Conservation (phyloP, 2,329 filamentous ascomycete species). For the Ascochyta lentis region DNA sequence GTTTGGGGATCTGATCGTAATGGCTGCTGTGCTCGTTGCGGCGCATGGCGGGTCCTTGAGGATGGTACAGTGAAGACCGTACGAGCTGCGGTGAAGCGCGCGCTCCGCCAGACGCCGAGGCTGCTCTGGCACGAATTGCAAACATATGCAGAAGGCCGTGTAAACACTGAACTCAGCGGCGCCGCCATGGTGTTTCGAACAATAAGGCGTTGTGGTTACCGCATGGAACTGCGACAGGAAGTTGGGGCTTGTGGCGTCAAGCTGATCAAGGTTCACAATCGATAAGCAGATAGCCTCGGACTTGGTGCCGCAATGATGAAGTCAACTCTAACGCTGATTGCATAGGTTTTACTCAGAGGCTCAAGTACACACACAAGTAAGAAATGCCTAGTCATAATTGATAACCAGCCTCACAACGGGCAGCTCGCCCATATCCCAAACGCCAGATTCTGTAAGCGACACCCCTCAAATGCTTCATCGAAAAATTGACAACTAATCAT, state of each 20-base stretch:
- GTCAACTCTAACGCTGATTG: neutral
- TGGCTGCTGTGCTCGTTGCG: neutral
- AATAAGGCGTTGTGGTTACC: neutral
- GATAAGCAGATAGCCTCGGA: slow-evolving; percentile 12
- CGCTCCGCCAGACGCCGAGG: slow-evolving; percentile 4
- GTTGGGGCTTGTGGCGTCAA: slow-evolving; percentile 22
- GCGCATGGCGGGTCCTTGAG: neutral
- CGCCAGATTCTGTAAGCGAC: neutral
- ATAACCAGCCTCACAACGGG: slow-evolving; percentile 5
- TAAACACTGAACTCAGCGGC: neutral
- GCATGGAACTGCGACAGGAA: slow-evolving; percentile 20
- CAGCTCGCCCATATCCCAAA: neutral
- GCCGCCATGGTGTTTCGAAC: neutral
- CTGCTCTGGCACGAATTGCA: slow-evolving; percentile 31
- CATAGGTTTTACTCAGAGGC: neutral
- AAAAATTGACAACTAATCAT: slow-evolving; percentile 31
- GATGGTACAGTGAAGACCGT: slow-evolving; percentile 20
- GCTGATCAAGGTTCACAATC: slow-evolving; percentile 16
- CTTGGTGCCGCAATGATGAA: neutral
- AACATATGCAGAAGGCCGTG: slow-evolving; percentile 19
- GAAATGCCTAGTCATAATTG: slow-evolving; percentile 8
- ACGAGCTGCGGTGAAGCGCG: slow-evolving; percentile 12
- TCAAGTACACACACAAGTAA: neutral
- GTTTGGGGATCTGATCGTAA: neutral
- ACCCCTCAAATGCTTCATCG: slow-evolving; percentile 12